Conservation (phyloP, 352 stramenopile genomes). For the Salisapilia sapeloensis region DNA sequence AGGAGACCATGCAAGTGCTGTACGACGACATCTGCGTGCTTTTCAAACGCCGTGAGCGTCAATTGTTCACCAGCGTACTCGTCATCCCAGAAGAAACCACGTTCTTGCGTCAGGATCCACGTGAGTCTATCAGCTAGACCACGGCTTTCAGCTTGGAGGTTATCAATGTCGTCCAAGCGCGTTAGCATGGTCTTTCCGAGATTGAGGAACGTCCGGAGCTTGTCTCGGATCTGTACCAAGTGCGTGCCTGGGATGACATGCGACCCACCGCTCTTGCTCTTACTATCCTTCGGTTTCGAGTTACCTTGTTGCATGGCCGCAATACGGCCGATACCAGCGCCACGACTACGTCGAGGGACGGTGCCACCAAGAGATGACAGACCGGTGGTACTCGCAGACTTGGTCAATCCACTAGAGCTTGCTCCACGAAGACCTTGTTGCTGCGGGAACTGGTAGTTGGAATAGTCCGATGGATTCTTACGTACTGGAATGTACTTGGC, state of each 20-base stretch:
- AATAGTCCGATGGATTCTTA: conserved; percentile 72
- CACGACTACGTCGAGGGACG: conserved; percentile 59
- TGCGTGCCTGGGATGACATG: conserved; percentile 66
- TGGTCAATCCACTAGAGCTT: conserved; percentile 36
- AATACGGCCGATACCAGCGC: conserved; percentile 65
- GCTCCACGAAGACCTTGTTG: conserved; percentile 22
- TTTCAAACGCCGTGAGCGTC: conserved; percentile 72
- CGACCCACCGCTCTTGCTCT: conserved; percentile 23
- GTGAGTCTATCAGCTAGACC: conserved; percentile 91
- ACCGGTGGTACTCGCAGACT: conserved; percentile 78
- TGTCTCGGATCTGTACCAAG: conserved; percentile 89
- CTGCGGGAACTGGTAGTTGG: conserved; percentile 68
- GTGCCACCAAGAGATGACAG: conserved; percentile 55
- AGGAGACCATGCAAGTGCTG: conserved; percentile 89
- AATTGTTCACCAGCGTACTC: conserved; percentile 93
- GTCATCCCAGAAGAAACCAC: conserved; percentile 98
- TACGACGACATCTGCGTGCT: conserved; percentile 60
- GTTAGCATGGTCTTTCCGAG: conserved; percentile 80
- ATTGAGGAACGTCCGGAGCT: conserved; percentile 87
- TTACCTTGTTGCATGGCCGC: conserved; percentile 55
- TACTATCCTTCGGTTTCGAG: conserved; percentile 32
- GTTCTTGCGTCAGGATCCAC: conserved; percentile 92
- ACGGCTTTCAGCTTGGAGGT: conserved; percentile 70
- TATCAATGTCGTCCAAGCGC: conserved; percentile 58
- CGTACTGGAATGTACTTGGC: conserved; percentile 71